Evolutionary conservation across 2,329 filamentous ascomycete species (phyloP), one percentile per base, ranked within the genome.

Genomic region (Diaporthe vexans): DNA sequence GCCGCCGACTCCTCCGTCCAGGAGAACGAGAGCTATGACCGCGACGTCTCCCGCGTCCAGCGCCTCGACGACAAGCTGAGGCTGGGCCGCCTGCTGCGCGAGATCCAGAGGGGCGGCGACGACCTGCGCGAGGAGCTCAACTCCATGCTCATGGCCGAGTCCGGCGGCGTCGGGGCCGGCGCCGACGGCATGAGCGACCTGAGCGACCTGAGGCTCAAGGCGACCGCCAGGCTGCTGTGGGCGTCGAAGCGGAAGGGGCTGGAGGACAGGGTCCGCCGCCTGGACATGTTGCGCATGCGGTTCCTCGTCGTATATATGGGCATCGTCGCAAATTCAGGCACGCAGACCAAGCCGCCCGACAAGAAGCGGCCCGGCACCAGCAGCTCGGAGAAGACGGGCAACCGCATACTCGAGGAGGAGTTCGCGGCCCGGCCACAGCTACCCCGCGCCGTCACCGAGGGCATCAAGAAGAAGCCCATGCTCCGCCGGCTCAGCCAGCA

Each of bases 301-400:
- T 92, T 92, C 79, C 82, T 92, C 43, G 89, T 92, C 48, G 86
- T 91, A 51, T 91, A 91, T 81, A 89, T 92, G 88, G 88, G 90
- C 76, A 87, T 91, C 75, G 85, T 92, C 71, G 84, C 87, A 17
- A 81, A 83, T 15, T 81, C 80, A 58, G 80, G 81, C 79, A 72
- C 81, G 74, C 71, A 81, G 76, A 79, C 43, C 81, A 83, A 86
- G 75, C 84, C 84, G 79, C 79, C 79, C 40, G 77, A 81, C 54
- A 78, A 77, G 73, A 76, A 72, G 24, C 72, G 71, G 9, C 65
- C 73, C 3, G 54, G 77, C 46, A 81, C 76, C 59, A 79, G 81
- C 59, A 79, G 81, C 29, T 70, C 78, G 1, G 82, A 83, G 73
- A 85, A 84, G 77, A 65, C 75, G 59, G 71, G 72, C 56, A 24